These are phyloP conservation scores for Closterium sp. DNA, from an alignment of 139 green algal species.

Conservation along the genomic window DNA sequence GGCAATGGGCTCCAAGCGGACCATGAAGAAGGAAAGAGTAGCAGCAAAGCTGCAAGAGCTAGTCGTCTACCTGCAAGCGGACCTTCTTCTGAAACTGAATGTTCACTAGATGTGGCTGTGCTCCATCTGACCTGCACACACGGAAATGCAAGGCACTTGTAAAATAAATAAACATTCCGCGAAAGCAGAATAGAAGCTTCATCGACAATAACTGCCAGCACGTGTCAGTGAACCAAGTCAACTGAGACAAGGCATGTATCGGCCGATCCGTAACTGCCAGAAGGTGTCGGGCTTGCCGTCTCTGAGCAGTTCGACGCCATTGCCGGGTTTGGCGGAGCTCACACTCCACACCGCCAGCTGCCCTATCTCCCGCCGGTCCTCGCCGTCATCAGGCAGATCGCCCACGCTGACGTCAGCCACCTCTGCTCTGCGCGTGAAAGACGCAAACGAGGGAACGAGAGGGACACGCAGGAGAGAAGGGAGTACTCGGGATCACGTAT, in stretches of 20 bases:
- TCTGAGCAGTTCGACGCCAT: conserved; percentile 90
- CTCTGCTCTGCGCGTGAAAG: neutral
- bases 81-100: conserved; percentile 88
- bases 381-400: neutral
- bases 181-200: neutral
- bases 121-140: conserved; percentile 53
- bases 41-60: neutral
- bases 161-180: neutral
- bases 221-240: neutral
- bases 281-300: conserved; percentile 89
- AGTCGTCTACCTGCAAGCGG: conserved; percentile 49
- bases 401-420: neutral
- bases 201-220: no score
- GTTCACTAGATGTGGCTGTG: conserved; percentile 90
- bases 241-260: neutral
- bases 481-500: neutral
- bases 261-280: conserved; percentile 72
- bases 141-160: neutral
- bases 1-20: neutral
- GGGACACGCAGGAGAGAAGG: neutral
- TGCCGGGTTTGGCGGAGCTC: conserved; percentile 90
- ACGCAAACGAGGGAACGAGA: neutral
- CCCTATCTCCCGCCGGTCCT: conserved; percentile 71
- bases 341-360: conserved; percentile 86
- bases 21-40: neutral